A percentile compares a stretch with the other conserved stretches of the same genome.
phyloP scores from a whole-genome alignment of 495 filamentous ascomycete genomes.

The Aspergillus sparsus region DNA sequence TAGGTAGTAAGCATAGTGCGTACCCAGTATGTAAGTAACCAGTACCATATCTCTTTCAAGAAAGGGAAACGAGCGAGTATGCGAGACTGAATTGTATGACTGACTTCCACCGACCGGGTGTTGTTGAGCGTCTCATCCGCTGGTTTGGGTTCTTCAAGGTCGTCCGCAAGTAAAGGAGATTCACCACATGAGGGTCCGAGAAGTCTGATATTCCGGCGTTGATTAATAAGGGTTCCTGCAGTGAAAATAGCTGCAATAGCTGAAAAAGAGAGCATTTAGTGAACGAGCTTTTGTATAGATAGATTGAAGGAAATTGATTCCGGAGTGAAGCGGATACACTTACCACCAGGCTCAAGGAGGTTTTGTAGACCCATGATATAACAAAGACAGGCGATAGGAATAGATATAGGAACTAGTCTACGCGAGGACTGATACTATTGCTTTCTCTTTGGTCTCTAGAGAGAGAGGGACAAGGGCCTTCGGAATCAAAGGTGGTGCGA shows the following conservation, averaged over 20 bases:
- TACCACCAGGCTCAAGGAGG: constrained; percentile 29
- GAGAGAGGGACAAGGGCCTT: background rate
- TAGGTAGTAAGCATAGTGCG: background rate
- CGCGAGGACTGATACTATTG: background rate
- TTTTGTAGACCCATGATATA: constrained; percentile 23
- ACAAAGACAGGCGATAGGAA: background rate
- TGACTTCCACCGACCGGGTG: background rate
- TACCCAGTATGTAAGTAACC: constrained; percentile 62
- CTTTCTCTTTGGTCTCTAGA: background rate
- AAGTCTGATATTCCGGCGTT: constrained; percentile 10
- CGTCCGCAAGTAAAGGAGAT: constrained; percentile 22
- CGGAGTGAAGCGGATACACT: constrained; percentile 14
- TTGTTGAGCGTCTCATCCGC: background rate
- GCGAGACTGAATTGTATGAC: constrained; percentile 46
- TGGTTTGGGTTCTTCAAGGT: constrained; percentile 13
- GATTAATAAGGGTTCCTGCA: constrained; percentile 26
- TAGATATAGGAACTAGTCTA: background rate
- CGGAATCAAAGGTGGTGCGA: too few species aligned
- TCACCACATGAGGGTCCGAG: constrained; percentile 13
- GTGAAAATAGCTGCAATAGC: constrained; percentile 29
- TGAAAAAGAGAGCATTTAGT: constrained; percentile 9
- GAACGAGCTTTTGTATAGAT: background rate
- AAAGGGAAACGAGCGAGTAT: constrained; percentile 46
- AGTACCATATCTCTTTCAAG: constrained; percentile 67
- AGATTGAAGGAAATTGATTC: background rate